Conservation (phyloP, 108 stramenopile species). For the Pseudonitzschia multiseries region DNA sequence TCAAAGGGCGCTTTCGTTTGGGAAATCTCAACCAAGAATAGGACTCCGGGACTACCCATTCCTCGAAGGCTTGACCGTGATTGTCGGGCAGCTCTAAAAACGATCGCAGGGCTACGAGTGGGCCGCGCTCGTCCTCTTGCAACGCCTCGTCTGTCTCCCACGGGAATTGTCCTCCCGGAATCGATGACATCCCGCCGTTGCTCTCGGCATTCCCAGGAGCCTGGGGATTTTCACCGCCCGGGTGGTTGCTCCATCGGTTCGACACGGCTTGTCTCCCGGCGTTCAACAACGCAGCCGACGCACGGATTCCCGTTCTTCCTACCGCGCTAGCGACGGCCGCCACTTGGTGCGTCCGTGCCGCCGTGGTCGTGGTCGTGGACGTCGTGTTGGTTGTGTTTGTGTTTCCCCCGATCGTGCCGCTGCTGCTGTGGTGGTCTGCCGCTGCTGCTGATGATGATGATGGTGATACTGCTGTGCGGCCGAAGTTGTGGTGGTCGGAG, state of each 20-base stretch:
- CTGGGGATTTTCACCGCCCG: neutral
- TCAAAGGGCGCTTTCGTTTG: neutral
- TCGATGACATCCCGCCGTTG: neutral
- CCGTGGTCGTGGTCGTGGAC: neutral
- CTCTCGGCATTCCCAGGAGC: neutral
- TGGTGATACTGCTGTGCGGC: too few relatives aligned
- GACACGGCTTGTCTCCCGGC: slow-evolving; percentile 40
- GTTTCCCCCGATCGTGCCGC: slow-evolving; percentile 9
- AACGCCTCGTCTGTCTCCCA: neutral
- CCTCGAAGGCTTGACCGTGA: slow-evolving; percentile 18
- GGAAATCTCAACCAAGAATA: slow-evolving; percentile 51
- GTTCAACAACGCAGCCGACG: slow-evolving; percentile 28
- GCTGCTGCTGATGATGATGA: neutral
- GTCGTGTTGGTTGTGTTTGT: neutral
- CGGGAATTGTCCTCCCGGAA: neutral
- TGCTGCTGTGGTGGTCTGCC: neutral
- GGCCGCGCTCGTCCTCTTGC: slow-evolving; percentile 4
- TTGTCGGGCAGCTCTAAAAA: slow-evolving; percentile 47
- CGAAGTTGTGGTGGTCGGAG: neutral
- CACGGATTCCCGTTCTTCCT: slow-evolving; percentile 10
- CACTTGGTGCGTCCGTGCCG: neutral
- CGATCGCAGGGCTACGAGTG: slow-evolving; percentile 21
- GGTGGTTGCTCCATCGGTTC: slow-evolving; percentile 8
- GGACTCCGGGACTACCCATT: slow-evolving; percentile 73
- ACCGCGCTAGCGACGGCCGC: slow-evolving; percentile 16